Conservation (phyloP, 163 green algal genomes). For the Coccomyxa subellipsoidea region DNA sequence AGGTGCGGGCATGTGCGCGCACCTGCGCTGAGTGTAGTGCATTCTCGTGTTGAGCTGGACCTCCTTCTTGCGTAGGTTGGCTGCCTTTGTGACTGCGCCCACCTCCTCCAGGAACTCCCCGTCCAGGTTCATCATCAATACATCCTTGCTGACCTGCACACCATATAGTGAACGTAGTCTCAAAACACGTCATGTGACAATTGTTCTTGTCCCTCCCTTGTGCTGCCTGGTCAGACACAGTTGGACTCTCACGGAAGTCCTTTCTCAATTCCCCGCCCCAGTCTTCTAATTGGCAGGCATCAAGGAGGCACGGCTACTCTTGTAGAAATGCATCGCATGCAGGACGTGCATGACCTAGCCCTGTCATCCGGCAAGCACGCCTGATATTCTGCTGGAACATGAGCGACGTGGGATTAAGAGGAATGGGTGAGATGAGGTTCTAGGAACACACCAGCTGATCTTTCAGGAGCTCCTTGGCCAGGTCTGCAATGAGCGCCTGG, state of each 20-base stretch:
- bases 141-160: constrained; percentile 7
- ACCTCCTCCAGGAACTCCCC: background rate
- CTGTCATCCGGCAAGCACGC: too few relatives aligned
- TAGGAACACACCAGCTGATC: background rate
- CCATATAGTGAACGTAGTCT: background rate
- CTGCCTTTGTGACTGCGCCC: background rate
- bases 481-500: background rate
- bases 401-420: too few relatives aligned
- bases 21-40: constrained; percentile 9
- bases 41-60: background rate
- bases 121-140: constrained; percentile 4
- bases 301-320: too few relatives aligned
- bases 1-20: background rate
- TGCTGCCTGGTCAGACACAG: background rate
- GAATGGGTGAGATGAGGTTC: too few relatives aligned
- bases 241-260: background rate
- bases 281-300: too few relatives aligned
- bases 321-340: too few relatives aligned
- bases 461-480: background rate
- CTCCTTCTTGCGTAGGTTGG: background rate
- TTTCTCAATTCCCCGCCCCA: too few relatives aligned
- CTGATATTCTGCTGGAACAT: too few relatives aligned
- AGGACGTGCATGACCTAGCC: too few relatives aligned
- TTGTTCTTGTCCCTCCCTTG: background rate
- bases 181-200: background rate